Evolutionary conservation across 2,329 filamentous ascomycete species (phyloP).

Genomic region (Leptoxyphium fumago): DNA sequence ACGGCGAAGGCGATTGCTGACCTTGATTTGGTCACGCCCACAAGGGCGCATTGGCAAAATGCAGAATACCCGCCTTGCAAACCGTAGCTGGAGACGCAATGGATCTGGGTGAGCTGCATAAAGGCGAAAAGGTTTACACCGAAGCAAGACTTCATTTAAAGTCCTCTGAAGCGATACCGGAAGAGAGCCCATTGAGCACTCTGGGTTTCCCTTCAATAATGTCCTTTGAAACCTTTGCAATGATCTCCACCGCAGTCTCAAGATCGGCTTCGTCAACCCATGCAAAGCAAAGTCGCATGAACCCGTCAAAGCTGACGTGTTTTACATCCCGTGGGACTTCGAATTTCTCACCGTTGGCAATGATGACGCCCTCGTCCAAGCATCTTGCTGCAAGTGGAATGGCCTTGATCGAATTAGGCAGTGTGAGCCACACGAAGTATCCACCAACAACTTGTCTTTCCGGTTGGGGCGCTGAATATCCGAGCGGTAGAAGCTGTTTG

Average conservation of each 20-base stretch:
- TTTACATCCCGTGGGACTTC: conserved; percentile 32
- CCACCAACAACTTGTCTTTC: conserved; percentile 50
- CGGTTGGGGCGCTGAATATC: conserved; percentile 35
- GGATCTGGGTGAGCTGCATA: too few relatives aligned
- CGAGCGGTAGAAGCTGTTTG: conserved; percentile 46
- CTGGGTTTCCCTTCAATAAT: conserved; percentile 18
- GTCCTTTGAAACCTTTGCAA: conserved; percentile 36
- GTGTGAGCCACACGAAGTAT: conserved; percentile 70
- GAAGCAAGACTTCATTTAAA: conserved; percentile 1
- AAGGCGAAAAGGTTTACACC: too few relatives aligned
- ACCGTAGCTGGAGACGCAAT: too few relatives aligned
- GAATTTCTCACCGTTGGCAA: conserved; percentile 58
- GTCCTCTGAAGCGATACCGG: not conserved
- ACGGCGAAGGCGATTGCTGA: too few relatives aligned
- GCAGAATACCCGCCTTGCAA: too few relatives aligned
- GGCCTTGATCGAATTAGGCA: conserved; percentile 42
- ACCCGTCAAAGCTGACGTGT: conserved; percentile 38
- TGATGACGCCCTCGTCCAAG: conserved; percentile 48
- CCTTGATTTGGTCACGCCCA: too few relatives aligned
- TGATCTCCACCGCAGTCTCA: conserved; percentile 50
- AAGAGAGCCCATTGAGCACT: too few relatives aligned
- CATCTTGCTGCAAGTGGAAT: conserved; percentile 43
- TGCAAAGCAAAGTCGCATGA: conserved; percentile 54
- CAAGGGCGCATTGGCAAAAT: too few relatives aligned
- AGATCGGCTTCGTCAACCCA: conserved; percentile 56